phyloP scores from a whole-genome alignment of 768 basidiomycete species.

The Rhodotorula babjevae region DNA sequence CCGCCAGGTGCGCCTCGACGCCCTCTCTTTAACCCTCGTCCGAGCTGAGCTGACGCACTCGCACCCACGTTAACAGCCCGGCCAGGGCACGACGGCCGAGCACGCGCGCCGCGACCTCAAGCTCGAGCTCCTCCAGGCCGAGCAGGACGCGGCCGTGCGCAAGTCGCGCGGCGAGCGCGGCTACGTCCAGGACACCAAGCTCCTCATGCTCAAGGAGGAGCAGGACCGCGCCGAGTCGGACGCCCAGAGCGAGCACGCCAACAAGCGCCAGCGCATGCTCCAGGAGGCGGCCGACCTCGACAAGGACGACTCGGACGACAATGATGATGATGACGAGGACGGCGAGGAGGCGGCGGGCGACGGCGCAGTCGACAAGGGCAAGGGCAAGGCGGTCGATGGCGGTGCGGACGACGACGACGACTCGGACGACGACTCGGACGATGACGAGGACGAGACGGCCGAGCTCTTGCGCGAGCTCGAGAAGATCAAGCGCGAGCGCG shows the following conservation, averaged over 20 bases:
- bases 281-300: constrained; percentile 83
- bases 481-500: constrained; percentile 93
- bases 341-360: constrained; percentile 55
- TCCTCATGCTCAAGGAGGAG: constrained; percentile 41
- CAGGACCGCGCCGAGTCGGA: constrained; percentile 48
- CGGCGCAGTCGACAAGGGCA: constrained; percentile 54
- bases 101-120: constrained; percentile 74
- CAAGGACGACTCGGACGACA: constrained; percentile 76
- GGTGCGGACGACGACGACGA: constrained; percentile 44
- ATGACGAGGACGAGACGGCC: constrained; percentile 68
- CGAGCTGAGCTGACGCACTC: background rate
- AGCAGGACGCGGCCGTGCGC: constrained; percentile 78
- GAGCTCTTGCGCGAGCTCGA: constrained; percentile 94
- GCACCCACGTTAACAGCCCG: constrained; percentile 67
- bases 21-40: too few relatives aligned
- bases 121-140: constrained; percentile 75
- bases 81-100: constrained; percentile 76
- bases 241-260: constrained; percentile 57
- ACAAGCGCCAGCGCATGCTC: constrained; percentile 79
- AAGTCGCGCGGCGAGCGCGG: constrained; percentile 83
- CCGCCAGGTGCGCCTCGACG: constrained; percentile 55
- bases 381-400: constrained; percentile 50
- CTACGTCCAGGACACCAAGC: constrained; percentile 47
- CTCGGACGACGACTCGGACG: constrained; percentile 81
- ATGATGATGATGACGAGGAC: constrained; percentile 60